Percentiles rank a stretch among this genome's conserved stretches.
phyloP scores from a whole-genome alignment of 352 stramenopile species.

The Peronospora farinosa region DNA sequence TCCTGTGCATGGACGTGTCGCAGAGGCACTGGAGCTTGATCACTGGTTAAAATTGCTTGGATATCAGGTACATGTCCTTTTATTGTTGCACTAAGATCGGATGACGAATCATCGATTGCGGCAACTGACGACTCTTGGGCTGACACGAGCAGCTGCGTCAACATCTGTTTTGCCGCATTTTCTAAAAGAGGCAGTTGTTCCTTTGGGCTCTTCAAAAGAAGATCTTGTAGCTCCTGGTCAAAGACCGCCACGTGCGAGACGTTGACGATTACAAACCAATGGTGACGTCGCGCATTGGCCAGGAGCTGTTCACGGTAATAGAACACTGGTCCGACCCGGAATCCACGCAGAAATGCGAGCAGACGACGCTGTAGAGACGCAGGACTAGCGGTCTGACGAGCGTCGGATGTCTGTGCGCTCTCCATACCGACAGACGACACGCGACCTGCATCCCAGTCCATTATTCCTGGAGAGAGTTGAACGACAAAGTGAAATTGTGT shows the following conservation, averaged over 20 bases:
- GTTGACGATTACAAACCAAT: slow-evolving; percentile 77
- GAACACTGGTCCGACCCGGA: slow-evolving; percentile 80
- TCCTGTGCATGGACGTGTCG: slow-evolving; percentile 84
- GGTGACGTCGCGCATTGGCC: slow-evolving; percentile 68
- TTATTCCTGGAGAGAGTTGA: slow-evolving; percentile 15
- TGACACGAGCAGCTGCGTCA: slow-evolving; percentile 53
- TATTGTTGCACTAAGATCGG: slow-evolving; percentile 2
- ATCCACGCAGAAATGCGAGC: slow-evolving; percentile 84
- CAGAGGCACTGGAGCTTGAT: slow-evolving; percentile 61
- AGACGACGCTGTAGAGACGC: slow-evolving; percentile 59
- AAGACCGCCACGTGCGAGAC: slow-evolving; percentile 82
- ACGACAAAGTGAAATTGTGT: not conserved
- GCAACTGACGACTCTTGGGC: slow-evolving; percentile 26
- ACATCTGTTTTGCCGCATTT: slow-evolving; percentile 74
- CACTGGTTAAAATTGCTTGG: slow-evolving; percentile 77
- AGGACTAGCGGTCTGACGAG: slow-evolving; percentile 39
- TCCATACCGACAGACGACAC: slow-evolving; percentile 81
- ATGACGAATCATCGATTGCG: slow-evolving; percentile 3
- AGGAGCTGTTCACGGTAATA: slow-evolving; percentile 88
- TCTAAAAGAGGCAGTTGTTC: slow-evolving; percentile 84
- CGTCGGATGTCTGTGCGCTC: slow-evolving; percentile 48
- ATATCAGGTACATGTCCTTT: slow-evolving; percentile 52
- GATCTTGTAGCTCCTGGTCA: slow-evolving; percentile 79
- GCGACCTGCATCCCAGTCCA: slow-evolving; percentile 80
- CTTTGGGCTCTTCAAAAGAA: slow-evolving; percentile 79